These are phyloP conservation scores for Monilinia polystroma DNA, from an alignment of 2,329 filamentous ascomycete species.

Conservation along the genomic window DNA sequence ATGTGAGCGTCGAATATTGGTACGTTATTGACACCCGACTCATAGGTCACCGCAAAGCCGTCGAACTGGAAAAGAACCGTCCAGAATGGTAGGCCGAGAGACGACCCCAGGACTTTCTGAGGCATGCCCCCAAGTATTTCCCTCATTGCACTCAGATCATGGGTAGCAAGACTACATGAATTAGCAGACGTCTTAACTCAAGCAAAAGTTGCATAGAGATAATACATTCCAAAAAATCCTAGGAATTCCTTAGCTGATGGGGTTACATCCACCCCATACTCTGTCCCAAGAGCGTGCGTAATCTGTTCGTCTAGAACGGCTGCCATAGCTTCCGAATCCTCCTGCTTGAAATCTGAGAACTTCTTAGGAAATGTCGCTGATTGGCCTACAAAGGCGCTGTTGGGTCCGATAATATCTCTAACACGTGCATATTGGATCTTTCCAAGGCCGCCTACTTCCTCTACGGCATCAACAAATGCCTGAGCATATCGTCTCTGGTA, in stretches of 20 bases:
- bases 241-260: slow-evolving; percentile 17
- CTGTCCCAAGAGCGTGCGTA: slow-evolving; percentile 80
- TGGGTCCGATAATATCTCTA: slow-evolving; percentile 53
- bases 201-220: background rate
- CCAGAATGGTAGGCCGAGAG: slow-evolving; percentile 46
- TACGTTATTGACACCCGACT: slow-evolving; percentile 54
- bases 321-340: slow-evolving; percentile 29
- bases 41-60: slow-evolving; percentile 55
- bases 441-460: slow-evolving; percentile 52
- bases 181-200: background rate
- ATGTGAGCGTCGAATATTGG: slow-evolving; percentile 54
- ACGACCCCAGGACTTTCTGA: slow-evolving; percentile 46
- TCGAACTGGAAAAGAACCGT: slow-evolving; percentile 48
- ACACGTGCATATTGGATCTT: slow-evolving; percentile 56
- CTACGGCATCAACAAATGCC: slow-evolving; percentile 52
- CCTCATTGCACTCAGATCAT: slow-evolving; percentile 55
- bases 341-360: slow-evolving; percentile 44
- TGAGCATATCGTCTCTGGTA: slow-evolving; percentile 62
- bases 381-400: slow-evolving; percentile 49
- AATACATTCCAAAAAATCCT: slow-evolving; percentile 17
- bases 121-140: slow-evolving; percentile 52
- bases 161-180: slow-evolving; percentile 50
- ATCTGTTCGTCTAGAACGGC: slow-evolving; percentile 85
- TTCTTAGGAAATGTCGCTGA: slow-evolving; percentile 49
- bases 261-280: slow-evolving; percentile 43